Evolutionary conservation across 768 basidiomycete genomes (phyloP).

Genomic region (Termitomyces sp.): DNA sequence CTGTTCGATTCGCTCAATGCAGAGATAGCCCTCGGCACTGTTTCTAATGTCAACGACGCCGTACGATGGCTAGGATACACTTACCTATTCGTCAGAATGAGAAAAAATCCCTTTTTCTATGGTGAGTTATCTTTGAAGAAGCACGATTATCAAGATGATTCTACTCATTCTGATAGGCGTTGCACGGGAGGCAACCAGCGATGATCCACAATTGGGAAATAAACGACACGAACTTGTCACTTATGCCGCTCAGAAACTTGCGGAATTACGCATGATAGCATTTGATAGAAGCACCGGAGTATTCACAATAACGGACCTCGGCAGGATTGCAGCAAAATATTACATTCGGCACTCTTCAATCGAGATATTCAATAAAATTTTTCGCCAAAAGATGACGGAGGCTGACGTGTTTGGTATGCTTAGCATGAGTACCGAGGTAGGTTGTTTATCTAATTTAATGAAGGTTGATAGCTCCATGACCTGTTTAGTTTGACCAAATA

Average conservation of each 20-base stretch:
- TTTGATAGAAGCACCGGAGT: slow-evolving; percentile 57
- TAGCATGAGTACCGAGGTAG: slow-evolving; percentile 86
- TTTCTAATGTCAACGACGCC: slow-evolving; percentile 81
- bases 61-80: slow-evolving; percentile 97
- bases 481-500: slow-evolving; percentile 83
- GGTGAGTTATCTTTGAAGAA: slow-evolving; percentile 41
- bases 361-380: slow-evolving; percentile 78
- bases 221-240: slow-evolving; percentile 69
- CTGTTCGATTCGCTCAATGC: slow-evolving; percentile 92
- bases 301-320: slow-evolving; percentile 82
- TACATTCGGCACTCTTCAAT: slow-evolving; percentile 87
- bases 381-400: slow-evolving; percentile 84
- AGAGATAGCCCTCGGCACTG: slow-evolving; percentile 92
- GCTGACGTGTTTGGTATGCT: slow-evolving; percentile 88
- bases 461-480: background rate
- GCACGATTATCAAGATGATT: background rate
- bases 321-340: slow-evolving; percentile 96
- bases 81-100: slow-evolving; percentile 94
- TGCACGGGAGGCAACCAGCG: slow-evolving; percentile 55
- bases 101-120: slow-evolving; percentile 84
- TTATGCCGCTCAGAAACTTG: slow-evolving; percentile 63
- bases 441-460: slow-evolving; percentile 11
- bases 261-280: slow-evolving; percentile 76
- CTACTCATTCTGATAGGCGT: slow-evolving; percentile 45
- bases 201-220: slow-evolving; percentile 72